Evolutionary conservation across 225 moss, liverwort and hornwort genomes (phyloP), one percentile per base, ranked within the genome.

Genomic region (Asterella californica): DNA sequence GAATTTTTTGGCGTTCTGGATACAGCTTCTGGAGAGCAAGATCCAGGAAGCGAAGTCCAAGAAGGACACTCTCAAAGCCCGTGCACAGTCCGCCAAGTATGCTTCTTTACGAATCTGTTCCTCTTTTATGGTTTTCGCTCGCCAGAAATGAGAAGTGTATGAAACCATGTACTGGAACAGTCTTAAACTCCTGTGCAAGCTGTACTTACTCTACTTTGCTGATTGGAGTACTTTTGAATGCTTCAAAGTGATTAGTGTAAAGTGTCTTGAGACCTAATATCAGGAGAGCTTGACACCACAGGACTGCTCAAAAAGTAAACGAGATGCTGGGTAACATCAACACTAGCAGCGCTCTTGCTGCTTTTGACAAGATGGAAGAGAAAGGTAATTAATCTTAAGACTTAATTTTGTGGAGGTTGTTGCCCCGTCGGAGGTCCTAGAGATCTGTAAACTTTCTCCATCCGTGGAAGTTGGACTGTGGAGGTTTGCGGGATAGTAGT

Each of bases 301-400:
- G 94, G 87, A 99, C 99, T 48, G 93, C 99, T 73, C 99, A 99
- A 64, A 99, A 99, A 88, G 99, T 99, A 63, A 99, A 90, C 76
- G 99, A 99, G 84, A 91, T 99, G 99, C 82, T 99, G 72, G 95
- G 99, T 70, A 99, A 90, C 66, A 87, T 99, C 24, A 99, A 99
- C 81, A 99, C 99, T 49, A 95, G 95, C 86, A 86, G 95, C 82
- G 99, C 99, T 45, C 93, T 99, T 76, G 99, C 99, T 42, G 99
- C 99, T 15, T 99, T 99, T 70, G 99, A 99, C 30, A 99, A 94
- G 83, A 99, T 99, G 99, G 99, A 99, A 85, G 95, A 99, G 86
- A 99, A 99, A 89, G 95, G 93, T 93, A 59, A 12, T 15, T 15
- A 25, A 2, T 49, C 72, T 27, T 5, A 10, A 1, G 6, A 45